A percentile compares a stretch with the other conserved stretches of the same genome.
phyloP scores from a whole-genome alignment of 1,284 basidiomycete species.

The Cerioporus squamosus region DNA sequence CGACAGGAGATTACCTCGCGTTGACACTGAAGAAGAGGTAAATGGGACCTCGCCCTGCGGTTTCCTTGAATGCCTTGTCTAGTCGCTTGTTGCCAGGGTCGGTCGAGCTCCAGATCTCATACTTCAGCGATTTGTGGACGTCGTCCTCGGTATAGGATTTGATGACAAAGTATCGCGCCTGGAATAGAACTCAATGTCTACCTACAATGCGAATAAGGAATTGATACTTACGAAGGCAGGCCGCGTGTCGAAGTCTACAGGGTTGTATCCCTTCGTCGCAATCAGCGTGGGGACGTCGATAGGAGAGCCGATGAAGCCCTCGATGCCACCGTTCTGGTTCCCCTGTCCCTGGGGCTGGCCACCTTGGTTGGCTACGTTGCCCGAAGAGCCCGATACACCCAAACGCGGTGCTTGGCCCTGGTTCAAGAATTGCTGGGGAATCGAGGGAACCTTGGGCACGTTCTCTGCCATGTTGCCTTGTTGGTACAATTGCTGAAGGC shows the following conservation, averaged over 20 bases:
- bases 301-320: constrained; percentile 56
- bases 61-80: constrained; percentile 94
- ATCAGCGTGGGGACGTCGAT: constrained; percentile 88
- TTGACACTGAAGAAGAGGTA: constrained; percentile 98
- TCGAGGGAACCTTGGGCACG: constrained; percentile 69
- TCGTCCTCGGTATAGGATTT: constrained; percentile 98
- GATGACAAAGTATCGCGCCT: constrained; percentile 95
- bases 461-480: constrained; percentile 36
- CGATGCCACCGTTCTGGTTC: constrained; percentile 26
- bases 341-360: constrained; percentile 27
- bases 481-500: constrained; percentile 63
- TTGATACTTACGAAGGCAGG: constrained; percentile 68
- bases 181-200: constrained; percentile 12
- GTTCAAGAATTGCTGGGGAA: constrained; percentile 73
- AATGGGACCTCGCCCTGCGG: constrained; percentile 83
- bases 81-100: constrained; percentile 95
- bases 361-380: constrained; percentile 15
- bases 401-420: constrained; percentile 49
- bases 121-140: constrained; percentile 95
- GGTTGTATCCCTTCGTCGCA: constrained; percentile 90
- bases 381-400: constrained; percentile 38
- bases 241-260: constrained; percentile 81
- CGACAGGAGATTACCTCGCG: constrained; percentile 58
- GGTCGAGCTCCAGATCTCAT: constrained; percentile 97
- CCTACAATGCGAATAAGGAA: not conserved